Evolutionary conservation across 768 basidiomycete genomes (phyloP), one percentile per base, ranked within the genome.

Genomic region (Lactarius hatsudake): DNA sequence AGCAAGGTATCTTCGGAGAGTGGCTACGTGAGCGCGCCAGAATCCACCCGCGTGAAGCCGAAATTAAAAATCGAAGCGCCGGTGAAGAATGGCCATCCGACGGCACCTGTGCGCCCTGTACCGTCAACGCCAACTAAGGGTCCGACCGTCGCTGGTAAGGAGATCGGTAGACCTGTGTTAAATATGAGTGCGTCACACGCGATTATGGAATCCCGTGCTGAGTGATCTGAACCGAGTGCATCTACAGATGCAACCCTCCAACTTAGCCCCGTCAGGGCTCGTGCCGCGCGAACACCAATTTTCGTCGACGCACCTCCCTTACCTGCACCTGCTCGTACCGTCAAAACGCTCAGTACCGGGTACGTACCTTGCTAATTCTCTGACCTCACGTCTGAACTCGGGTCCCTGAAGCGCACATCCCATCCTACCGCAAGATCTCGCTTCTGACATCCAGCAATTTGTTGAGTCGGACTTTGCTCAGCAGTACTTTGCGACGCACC

Each of bases 401-500:
- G 10, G 17, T 56, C 69, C n/a, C n/a, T 57, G 15, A 69, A 94
- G 92, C 58, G 85, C 84, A 54, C 88, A 90, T 74, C 93, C 89
- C 12, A 83, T 87, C 18, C 81, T 96, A 28, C 94, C 94, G 0
- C 81, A 87, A 34, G 91, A 89, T 65, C 86, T 96, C 48, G 89
- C 87, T 2, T 86, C 86, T 34, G 92, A 95, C 71, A 96, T 96
- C 51, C 87, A 91, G 71, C 90, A 90, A 70, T 96, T 96, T 76
- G 87, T 88, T 5, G 86, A 92, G 73, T 90, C 89, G 0, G 90
- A 93, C 43, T 97, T 90, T 75, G 93, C 95, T 42, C 82, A 81
- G 56, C 89, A 88, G 70, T 96, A 96, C 75, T 96, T 98, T 74
- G 91, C 94, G 20, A 94, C 88, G 1, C 93, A 94, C 72, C 85